phyloP scores from a whole-genome alignment of 495 filamentous ascomycete genomes.

The Bryoglossum gracile region DNA sequence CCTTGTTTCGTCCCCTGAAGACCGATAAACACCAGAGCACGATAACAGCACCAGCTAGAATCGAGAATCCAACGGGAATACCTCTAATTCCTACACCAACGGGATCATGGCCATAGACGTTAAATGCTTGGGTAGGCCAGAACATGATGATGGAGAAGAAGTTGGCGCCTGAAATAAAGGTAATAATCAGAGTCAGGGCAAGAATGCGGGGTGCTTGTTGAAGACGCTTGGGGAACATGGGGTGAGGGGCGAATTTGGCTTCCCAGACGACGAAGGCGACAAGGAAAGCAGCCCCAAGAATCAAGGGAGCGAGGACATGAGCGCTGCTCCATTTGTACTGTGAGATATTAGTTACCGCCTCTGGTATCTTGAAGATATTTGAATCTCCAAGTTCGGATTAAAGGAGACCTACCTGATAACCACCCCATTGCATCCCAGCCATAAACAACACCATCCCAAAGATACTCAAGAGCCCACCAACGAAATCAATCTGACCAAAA shows the following conservation, averaged over 20 bases:
- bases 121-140: conserved; percentile 70
- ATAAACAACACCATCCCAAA: conserved; percentile 56
- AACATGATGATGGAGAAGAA: conserved; percentile 72
- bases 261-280: conserved; percentile 56
- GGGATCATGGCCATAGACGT: conserved; percentile 68
- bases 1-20: conserved; percentile 55
- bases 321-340: conserved; percentile 51
- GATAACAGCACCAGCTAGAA: conserved; percentile 55
- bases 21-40: conserved; percentile 54
- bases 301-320: conserved; percentile 54
- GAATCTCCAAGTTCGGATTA: no score
- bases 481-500: conserved; percentile 52
- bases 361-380: no score
- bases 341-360: not conserved
- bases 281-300: conserved; percentile 47
- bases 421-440: conserved; percentile 62
- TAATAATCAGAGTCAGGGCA: conserved; percentile 60
- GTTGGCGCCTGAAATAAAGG: conserved; percentile 68
- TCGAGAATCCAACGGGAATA: conserved; percentile 60
- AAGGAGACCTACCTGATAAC: conserved; percentile 41
- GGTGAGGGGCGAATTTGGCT: conserved; percentile 49
- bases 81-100: conserved; percentile 60
- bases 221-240: conserved; percentile 59
- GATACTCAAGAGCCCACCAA: conserved; percentile 62
- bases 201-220: conserved; percentile 60